These are phyloP conservation scores for Byssoonygena ceratinophila DNA, from an alignment of 2,329 filamentous ascomycete species.

Conservation along the genomic window DNA sequence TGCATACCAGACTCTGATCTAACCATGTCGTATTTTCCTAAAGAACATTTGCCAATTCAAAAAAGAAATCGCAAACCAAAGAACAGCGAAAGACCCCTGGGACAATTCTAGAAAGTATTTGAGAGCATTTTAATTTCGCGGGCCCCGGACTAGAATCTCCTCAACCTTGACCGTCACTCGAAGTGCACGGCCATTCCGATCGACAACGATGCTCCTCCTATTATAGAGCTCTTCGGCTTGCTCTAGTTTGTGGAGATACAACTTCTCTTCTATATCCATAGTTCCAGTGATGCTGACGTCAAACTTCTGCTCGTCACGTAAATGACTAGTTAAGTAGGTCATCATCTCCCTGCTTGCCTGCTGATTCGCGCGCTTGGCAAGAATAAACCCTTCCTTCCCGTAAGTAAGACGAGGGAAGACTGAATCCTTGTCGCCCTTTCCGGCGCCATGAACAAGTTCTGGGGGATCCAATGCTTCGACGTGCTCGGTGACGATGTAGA, in stretches of 20 bases:
- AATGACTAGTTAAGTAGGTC: conserved; percentile 5
- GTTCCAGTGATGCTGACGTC: conserved; percentile 3
- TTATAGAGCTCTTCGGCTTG: conserved; percentile 13
- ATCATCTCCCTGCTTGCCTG: conserved; percentile 11
- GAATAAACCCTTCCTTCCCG: conserved; percentile 7
- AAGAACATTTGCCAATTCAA: too few relatives aligned
- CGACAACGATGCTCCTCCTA: conserved; percentile 3
- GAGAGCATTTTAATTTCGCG: conserved; percentile 13
- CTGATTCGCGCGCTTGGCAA: conserved; percentile 9
- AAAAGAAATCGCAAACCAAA: too few relatives aligned
- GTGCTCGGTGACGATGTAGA: conserved; percentile 12
- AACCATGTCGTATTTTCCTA: too few relatives aligned
- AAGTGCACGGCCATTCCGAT: background rate
- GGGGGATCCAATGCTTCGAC: background rate
- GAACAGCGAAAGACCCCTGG: too few relatives aligned
- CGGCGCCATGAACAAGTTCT: background rate
- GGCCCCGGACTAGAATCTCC: conserved; percentile 15
- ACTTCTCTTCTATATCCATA: conserved; percentile 9
- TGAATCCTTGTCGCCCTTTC: background rate
- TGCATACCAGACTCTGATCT: too few relatives aligned
- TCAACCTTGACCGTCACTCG: conserved; percentile 11
- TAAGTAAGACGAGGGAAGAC: background rate
- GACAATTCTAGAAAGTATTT: too few relatives aligned
- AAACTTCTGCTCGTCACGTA: conserved; percentile 5
- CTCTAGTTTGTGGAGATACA: conserved; percentile 14